Evolutionary conservation across 2,329 filamentous ascomycete species (phyloP), one percentile per base, ranked within the genome.

Genomic region (Helicocarpus griseus): DNA sequence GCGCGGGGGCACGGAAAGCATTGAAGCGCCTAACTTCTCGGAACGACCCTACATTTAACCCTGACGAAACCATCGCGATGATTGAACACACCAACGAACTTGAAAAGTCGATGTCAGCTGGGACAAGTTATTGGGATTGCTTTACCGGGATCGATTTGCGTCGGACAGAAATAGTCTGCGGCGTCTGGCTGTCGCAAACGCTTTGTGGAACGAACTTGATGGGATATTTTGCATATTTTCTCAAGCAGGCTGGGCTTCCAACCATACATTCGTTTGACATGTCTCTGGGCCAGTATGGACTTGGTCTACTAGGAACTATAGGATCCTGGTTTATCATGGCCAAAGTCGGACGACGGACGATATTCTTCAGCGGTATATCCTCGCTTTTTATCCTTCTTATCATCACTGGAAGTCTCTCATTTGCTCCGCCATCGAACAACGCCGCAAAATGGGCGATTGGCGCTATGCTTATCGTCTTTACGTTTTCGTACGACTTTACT

Each of bases 211-310:
- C 57, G 0, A 56, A 57, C 8, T 56, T 72, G 21, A 64, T 65
- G 54, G 64, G 62, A 22, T 67, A 65, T 48, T 61, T 63, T 1
- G 63, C 66, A 4, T 56, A 60, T 5, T 73, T 72, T 53, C 68
- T 63, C 50, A 55, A 63, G 41, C 64, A 63, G 40, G 70, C 72
- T 13, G 70, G 72, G 1, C 57, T 73, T 19, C 39, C 45, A 24
- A 47, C 57, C 6, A 48, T 52, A 3, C 56, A 66, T 40, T 61
- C 70, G 0, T 73, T 72, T 52, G 63, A 61, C 13, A 56, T 74
- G 29, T 63, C 66, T 1, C 53, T 70, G 7, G 81, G 79, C 33
- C 77, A 83, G 63, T 83, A 83, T 57, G 81, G 74, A 38, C 81
- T 86, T 61, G 75, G 73, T 5, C 70, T 76, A 39, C 61, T 77